These are phyloP conservation scores for Starmerella ratchasimensis DNA, from an alignment of 805 yeast genomes.

Conservation along the genomic window DNA sequence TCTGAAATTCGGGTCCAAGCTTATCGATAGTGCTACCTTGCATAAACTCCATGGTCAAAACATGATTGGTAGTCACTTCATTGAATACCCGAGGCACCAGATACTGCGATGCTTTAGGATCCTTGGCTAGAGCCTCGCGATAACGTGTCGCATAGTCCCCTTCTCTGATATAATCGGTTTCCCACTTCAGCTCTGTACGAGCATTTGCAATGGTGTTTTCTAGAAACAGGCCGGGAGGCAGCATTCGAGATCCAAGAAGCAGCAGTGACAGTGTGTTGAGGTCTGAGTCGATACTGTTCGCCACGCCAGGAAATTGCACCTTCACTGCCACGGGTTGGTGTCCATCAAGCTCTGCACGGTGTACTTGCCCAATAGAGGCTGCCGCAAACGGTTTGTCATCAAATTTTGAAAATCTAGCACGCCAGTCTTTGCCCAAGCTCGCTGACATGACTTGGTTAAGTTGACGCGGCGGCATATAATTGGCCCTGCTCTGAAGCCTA, in stretches of 20 bases:
- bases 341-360: slow-evolving; percentile 43
- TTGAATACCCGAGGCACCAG: slow-evolving; percentile 70
- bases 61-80: slow-evolving; percentile 64
- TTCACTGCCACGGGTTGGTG: slow-evolving; percentile 66
- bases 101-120: slow-evolving; percentile 36
- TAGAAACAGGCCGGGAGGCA: slow-evolving; percentile 83
- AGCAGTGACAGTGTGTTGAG: slow-evolving; percentile 71
- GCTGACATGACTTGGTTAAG: slow-evolving; percentile 55
- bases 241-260: slow-evolving; percentile 68
- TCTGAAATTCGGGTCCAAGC: slow-evolving; percentile 29
- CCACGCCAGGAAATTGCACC: slow-evolving; percentile 96
- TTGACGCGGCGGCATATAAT: slow-evolving; percentile 92
- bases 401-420: slow-evolving; percentile 53
- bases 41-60: slow-evolving; percentile 81
- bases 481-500: slow-evolving; percentile 85
- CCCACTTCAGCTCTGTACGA: slow-evolving; percentile 88
- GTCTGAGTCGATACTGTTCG: slow-evolving; percentile 84
- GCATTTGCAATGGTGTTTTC: slow-evolving; percentile 91
- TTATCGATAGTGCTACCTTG: slow-evolving; percentile 56
- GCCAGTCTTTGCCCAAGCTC: slow-evolving; percentile 76
- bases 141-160: slow-evolving; percentile 63
- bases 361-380: slow-evolving; percentile 96
- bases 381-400: slow-evolving; percentile 91
- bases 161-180: slow-evolving; percentile 88
- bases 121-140: slow-evolving; percentile 44